Evolutionary conservation across 2,329 filamentous ascomycete species (phyloP).

Genomic region (Trichoderma breve): DNA sequence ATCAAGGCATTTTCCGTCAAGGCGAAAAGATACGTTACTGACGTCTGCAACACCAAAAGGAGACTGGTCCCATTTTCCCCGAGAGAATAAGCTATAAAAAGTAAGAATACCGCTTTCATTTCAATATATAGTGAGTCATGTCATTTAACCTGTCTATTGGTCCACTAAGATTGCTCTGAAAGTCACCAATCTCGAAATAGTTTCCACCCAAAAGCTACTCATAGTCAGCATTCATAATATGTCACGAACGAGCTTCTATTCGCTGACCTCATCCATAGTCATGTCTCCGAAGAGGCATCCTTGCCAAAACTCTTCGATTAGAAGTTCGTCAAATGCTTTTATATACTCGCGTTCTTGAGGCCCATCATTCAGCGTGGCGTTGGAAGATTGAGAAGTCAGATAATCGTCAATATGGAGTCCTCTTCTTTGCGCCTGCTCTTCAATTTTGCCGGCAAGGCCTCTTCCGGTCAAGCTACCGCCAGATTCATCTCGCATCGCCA

Average conservation of each 20-base stretch:
- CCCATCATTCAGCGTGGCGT: neutral
- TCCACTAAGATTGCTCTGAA: constrained; percentile 22
- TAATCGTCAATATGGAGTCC: constrained; percentile 26
- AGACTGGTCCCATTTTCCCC: neutral
- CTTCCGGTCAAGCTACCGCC: constrained; percentile 22
- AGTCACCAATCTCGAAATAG: constrained; percentile 26
- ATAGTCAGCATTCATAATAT: neutral
- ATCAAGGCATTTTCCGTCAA: neutral
- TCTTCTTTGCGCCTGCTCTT: constrained; percentile 17
- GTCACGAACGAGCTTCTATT: neutral
- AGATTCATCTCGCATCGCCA: neutral
- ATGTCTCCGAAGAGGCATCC: constrained; percentile 29
- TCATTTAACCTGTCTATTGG: constrained; percentile 27
- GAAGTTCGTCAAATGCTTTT: constrained; percentile 26
- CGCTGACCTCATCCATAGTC: constrained; percentile 33
- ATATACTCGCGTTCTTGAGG: constrained; percentile 18
- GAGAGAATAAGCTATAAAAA: neutral
- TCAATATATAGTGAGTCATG: no score
- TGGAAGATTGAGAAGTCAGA: constrained; percentile 9
- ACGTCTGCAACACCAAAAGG: neutral
- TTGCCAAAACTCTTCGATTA: constrained; percentile 35
- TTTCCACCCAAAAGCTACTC: constrained; percentile 27
- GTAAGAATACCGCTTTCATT: neutral
- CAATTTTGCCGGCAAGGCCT: constrained; percentile 25
- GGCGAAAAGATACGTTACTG: neutral